Conservation (phyloP, 2,329 filamentous ascomycete genomes). For the Meredithiella fracta region DNA sequence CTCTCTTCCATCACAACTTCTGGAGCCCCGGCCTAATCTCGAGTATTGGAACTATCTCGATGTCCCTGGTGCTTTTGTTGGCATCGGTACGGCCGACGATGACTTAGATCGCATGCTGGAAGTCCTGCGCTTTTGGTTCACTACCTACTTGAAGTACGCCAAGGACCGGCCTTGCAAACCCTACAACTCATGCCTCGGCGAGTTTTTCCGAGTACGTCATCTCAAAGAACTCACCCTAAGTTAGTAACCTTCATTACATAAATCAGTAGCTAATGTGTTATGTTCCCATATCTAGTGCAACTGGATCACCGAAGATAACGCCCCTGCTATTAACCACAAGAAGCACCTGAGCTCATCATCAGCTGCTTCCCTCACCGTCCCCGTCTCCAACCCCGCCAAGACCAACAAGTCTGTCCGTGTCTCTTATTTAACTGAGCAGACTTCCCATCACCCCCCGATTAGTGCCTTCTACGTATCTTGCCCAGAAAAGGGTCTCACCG, state of each 20-base stretch:
- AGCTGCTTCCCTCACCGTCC: slow-evolving; percentile 34
- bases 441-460: slow-evolving; percentile 91
- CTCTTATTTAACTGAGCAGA: slow-evolving; percentile 93
- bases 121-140: slow-evolving; percentile 93
- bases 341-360: slow-evolving; percentile 30
- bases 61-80: slow-evolving; percentile 73
- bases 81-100: slow-evolving; percentile 77
- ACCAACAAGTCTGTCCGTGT: slow-evolving; percentile 48
- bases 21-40: slow-evolving; percentile 91
- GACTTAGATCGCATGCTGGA: slow-evolving; percentile 86
- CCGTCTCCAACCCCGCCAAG: slow-evolving; percentile 28
- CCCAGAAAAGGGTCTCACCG: slow-evolving; percentile 73
- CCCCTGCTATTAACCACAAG: slow-evolving; percentile 44
- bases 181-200: slow-evolving; percentile 90
- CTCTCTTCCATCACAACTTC: slow-evolving; percentile 82
- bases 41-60: slow-evolving; percentile 99
- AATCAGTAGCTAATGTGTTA: not conserved
- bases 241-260: not conserved
- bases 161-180: slow-evolving; percentile 98
- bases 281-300: slow-evolving; percentile 48
- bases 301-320: slow-evolving; percentile 77
- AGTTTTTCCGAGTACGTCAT: slow-evolving; percentile 75
- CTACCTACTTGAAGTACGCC: slow-evolving; percentile 96
- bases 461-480: slow-evolving; percentile 92
- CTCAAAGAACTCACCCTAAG: not conserved